Evolutionary conservation across 1,139 yeast species (phyloP).

Genomic region (Pichia sp.): DNA sequence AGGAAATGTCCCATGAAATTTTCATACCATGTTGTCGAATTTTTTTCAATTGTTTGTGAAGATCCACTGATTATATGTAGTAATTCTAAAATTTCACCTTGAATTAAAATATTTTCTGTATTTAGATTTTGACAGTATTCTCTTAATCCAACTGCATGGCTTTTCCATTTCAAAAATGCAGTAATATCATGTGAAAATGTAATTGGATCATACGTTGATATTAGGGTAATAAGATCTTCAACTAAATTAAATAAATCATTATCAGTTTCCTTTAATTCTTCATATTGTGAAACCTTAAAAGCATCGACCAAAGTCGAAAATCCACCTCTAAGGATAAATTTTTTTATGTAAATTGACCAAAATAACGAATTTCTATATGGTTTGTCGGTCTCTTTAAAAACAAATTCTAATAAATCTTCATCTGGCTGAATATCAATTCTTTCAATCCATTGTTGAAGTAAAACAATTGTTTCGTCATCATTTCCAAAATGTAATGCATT

Average conservation of each 20-base stretch:
- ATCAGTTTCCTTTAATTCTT: slow-evolving; percentile 32
- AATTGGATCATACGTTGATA: slow-evolving; percentile 39
- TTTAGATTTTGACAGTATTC: slow-evolving; percentile 32
- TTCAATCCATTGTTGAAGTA: slow-evolving; percentile 57
- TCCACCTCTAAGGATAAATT: slow-evolving; percentile 57
- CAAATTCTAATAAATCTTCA: slow-evolving; percentile 41
- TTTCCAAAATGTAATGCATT: slow-evolving; percentile 47
- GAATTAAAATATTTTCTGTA: slow-evolving; percentile 28
- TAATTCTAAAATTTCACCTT: slow-evolving; percentile 39
- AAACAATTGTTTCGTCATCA: slow-evolving; percentile 40
- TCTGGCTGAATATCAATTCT: slow-evolving; percentile 57
- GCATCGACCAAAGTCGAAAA: slow-evolving; percentile 49
- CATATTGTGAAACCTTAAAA: slow-evolving; percentile 37
- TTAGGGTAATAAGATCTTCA: slow-evolving; percentile 39
- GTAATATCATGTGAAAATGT: slow-evolving; percentile 34
- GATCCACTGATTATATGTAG: slow-evolving; percentile 48
- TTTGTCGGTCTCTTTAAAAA: slow-evolving; percentile 22
- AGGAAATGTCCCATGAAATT: slow-evolving; percentile 53
- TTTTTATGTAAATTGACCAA: slow-evolving; percentile 57
- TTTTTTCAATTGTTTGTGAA: slow-evolving; percentile 42
- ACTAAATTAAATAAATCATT: slow-evolving; percentile 35
- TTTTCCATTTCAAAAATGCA: slow-evolving; percentile 46
- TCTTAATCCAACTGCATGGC: slow-evolving; percentile 43
- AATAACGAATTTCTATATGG: slow-evolving; percentile 47
- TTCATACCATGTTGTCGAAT: slow-evolving; percentile 65